phyloP scores from a whole-genome alignment of 176 grass and related monocot species.

The Tuctoria greenei region DNA sequence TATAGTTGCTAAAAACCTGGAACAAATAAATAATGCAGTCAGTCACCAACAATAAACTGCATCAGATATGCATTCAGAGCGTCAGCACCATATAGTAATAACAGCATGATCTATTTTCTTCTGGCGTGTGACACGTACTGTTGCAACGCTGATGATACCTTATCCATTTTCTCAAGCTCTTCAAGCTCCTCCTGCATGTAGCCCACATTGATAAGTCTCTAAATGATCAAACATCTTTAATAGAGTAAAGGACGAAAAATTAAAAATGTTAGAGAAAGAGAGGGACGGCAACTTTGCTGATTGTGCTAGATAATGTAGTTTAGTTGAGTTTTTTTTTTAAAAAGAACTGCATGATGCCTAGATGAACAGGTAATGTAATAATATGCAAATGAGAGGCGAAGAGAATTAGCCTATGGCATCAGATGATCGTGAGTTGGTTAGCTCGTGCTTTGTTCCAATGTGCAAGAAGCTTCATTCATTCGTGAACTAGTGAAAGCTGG shows the following conservation, averaged over 20 bases:
- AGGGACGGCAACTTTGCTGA: background rate
- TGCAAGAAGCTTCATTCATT: background rate
- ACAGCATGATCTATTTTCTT: constrained; percentile 7
- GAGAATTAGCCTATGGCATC: background rate
- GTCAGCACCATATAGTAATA: background rate
- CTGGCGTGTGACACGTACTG: constrained; percentile 49
- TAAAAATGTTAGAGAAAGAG: background rate
- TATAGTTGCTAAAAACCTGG: constrained; percentile 62
- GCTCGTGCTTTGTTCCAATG: background rate
- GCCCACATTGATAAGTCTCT: background rate
- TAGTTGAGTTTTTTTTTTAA: background rate
- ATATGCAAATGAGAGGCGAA: background rate
- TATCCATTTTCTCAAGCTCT: constrained; percentile 66
- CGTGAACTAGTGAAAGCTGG: background rate
- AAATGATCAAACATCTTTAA: background rate
- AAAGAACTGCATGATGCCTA: background rate
- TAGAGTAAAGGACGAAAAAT: background rate
- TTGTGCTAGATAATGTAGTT: background rate
- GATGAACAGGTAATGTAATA: background rate
- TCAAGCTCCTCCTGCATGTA: constrained; percentile 70
- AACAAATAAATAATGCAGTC: constrained; percentile 17
- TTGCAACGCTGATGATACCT: constrained; percentile 62
- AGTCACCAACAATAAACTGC: constrained; percentile 2
- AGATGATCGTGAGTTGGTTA: background rate
- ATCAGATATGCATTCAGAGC: background rate